Evolutionary conservation across 73 alveolate species (phyloP).

Genomic region (Blepharisma japonicum): DNA sequence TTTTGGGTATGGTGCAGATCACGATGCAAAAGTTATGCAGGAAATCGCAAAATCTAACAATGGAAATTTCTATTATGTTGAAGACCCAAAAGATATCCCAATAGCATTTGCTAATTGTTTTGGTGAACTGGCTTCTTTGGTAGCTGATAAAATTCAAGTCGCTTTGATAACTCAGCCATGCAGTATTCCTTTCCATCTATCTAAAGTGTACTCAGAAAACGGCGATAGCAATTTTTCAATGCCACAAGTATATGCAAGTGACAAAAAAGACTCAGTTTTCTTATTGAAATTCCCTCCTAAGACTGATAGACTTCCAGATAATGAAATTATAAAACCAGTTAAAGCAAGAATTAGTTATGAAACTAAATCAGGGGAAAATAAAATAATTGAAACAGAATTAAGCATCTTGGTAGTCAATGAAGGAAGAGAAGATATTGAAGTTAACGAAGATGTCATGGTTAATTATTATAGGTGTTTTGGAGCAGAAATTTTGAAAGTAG

Average conservation of each 20-base stretch:
- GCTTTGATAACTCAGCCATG: conserved; percentile 19
- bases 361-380: conserved; percentile 23
- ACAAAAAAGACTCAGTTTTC: conserved; percentile 10
- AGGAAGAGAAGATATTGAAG: background rate
- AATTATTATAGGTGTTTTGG: conserved; percentile 42
- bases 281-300: background rate
- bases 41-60: conserved; percentile 59
- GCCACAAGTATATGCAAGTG: background rate
- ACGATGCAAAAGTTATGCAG: conserved; percentile 71
- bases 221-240: conserved; percentile 3
- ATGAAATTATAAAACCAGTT: background rate
- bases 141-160: conserved; percentile 36
- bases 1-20: conserved; percentile 81
- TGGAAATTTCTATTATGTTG: conserved; percentile 63
- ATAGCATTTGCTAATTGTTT: conserved; percentile 39
- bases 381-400: conserved; percentile 25
- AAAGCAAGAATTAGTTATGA: background rate
- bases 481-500: conserved; percentile 38
- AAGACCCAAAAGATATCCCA: conserved; percentile 30
- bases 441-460: conserved; percentile 40
- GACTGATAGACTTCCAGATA: background rate
- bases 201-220: conserved; percentile 35
- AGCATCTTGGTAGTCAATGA: conserved; percentile 1
- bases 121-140: conserved; percentile 39
- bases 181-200: conserved; percentile 31